Percentiles rank a stretch among this genome's conserved stretches.
phyloP scores from a whole-genome alignment of 2,329 filamentous ascomycete species.

The Claviceps sorghi region DNA sequence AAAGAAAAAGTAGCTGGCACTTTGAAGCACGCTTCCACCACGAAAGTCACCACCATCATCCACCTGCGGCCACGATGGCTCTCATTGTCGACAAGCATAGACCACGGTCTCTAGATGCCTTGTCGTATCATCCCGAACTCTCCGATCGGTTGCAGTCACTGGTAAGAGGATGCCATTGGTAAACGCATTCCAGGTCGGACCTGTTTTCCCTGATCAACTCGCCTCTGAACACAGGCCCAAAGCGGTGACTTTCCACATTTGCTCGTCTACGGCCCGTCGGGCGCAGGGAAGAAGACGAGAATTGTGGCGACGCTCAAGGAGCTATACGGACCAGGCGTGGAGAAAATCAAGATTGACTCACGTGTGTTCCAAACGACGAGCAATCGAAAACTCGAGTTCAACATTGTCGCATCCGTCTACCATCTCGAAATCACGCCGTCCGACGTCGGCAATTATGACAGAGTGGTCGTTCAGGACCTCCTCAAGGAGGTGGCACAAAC shows the following conservation, averaged over 20 bases:
- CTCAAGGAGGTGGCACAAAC: slow-evolving; percentile 97
- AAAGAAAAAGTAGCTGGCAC: slow-evolving; percentile 13
- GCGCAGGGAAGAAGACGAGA: slow-evolving; percentile 93
- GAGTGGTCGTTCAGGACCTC: slow-evolving; percentile 88
- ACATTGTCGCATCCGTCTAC: slow-evolving; percentile 93
- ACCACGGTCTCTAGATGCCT: slow-evolving; percentile 57
- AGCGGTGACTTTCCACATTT: slow-evolving; percentile 96
- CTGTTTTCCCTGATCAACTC: background rate
- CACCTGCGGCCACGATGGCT: slow-evolving; percentile 34
- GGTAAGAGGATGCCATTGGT: slow-evolving; percentile 34
- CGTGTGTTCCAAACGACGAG: slow-evolving; percentile 90
- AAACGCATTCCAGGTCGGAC: background rate
- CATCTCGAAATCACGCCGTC: slow-evolving; percentile 97
- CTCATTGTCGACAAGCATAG: slow-evolving; percentile 60
- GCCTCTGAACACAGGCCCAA: slow-evolving; percentile 52
- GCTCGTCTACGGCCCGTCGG: slow-evolving; percentile 90
- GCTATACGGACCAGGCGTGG: slow-evolving; percentile 88
- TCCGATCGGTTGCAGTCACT: slow-evolving; percentile 76
- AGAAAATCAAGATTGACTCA: slow-evolving; percentile 99
- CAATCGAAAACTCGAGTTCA: slow-evolving; percentile 98
- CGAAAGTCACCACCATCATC: slow-evolving; percentile 2
- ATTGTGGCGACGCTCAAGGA: slow-evolving; percentile 93
- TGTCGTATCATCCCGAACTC: slow-evolving; percentile 80
- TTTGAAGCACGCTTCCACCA: slow-evolving; percentile 7
- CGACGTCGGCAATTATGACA: slow-evolving; percentile 90